Evolutionary conservation across 495 filamentous ascomycete species (phyloP), one percentile per base, ranked within the genome.

Genomic region (Talaromyces nanjingensis): DNA sequence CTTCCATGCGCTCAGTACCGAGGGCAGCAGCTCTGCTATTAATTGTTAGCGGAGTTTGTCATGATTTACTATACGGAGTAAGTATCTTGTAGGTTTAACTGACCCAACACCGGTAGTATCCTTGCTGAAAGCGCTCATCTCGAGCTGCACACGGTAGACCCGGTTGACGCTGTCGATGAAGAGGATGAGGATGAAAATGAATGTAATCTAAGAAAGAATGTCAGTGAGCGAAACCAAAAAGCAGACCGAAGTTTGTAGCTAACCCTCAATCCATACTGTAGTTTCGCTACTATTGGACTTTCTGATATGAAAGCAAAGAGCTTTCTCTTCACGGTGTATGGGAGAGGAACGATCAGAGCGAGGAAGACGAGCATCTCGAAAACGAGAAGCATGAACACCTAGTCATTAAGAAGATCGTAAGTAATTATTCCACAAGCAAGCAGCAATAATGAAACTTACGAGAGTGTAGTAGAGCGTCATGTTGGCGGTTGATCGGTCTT

Each of bases 391-490:
- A 91, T 74, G 77, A 98, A 98, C 53, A 98, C 94, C 94, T 98
- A 52, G 60, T 20, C 47, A 71, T 63, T 34, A 27, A 61, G 33
- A 9, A 33, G 11, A 31, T 37, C 2, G 31, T 53, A 56, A 33
- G 45, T n/a, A 47, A 54, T 37, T 24, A 9, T 24, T 37, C 11
- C 63, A 11, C 22, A 14, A 63, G 37, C 62, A 20, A 68, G 67
- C 34, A 66, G 62, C 39, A 27, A 37, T 59, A 33, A 9, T 52
- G 14, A 60, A 55, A 86, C 91, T 73, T 90, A 97, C 94, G 63
- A 98, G 85, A 70, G 86, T 92, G 84, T 96, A 98, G 83, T 98
- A 98, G 75, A 98, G 92, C 77, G 96, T 98, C 94, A 98, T 98
- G 65, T 76, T 88, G 84, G 68, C 72, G 68, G 67, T 54, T 53